phyloP scores from a whole-genome alignment of 257 asterid genomes.

The Voacanga thouarsii region DNA sequence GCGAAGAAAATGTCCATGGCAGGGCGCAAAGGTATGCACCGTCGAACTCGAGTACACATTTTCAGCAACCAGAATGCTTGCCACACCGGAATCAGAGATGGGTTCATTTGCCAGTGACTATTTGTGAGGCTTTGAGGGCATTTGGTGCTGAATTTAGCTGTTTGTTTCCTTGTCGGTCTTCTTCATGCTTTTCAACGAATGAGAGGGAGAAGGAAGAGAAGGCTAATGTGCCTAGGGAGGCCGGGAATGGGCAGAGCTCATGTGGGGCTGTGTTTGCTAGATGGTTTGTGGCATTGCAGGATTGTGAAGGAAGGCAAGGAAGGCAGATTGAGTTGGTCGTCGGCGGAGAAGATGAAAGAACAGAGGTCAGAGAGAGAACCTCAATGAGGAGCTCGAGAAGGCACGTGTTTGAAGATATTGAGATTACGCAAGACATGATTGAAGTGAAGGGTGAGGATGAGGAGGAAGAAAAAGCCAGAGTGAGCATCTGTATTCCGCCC shows the following conservation, averaged over 20 bases:
- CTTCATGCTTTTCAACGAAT: constrained; percentile 54
- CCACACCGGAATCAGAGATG: constrained; percentile 75
- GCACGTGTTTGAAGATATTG: constrained; percentile 85
- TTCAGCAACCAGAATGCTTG: constrained; percentile 51
- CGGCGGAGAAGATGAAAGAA: constrained; percentile 52
- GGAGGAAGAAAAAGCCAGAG: constrained; percentile 45
- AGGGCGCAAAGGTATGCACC: constrained; percentile 22
- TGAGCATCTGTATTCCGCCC: constrained; percentile 86
- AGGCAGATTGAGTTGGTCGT: constrained; percentile 87
- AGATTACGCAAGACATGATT: constrained; percentile 57
- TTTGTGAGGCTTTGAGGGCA: constrained; percentile 75
- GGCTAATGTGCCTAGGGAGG: constrained; percentile 19
- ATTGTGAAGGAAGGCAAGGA: constrained; percentile 59
- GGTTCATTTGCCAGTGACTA: constrained; percentile 85
- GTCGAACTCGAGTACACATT: constrained; percentile 36
- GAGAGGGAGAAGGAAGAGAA: constrained; percentile 42
- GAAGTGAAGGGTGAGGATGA: constrained; percentile 44
- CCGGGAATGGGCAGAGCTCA: constrained; percentile 34
- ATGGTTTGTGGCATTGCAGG: constrained; percentile 78
- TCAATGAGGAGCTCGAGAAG: constrained; percentile 59
- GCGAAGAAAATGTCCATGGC: constrained; percentile 20
- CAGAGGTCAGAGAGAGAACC: constrained; percentile 15
- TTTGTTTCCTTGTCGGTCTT: constrained; percentile 64
- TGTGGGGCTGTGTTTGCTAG: constrained; percentile 76
- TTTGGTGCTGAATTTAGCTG: constrained; percentile 80